Conservation (phyloP, 1,284 basidiomycete genomes). For the Melampsora americana region DNA sequence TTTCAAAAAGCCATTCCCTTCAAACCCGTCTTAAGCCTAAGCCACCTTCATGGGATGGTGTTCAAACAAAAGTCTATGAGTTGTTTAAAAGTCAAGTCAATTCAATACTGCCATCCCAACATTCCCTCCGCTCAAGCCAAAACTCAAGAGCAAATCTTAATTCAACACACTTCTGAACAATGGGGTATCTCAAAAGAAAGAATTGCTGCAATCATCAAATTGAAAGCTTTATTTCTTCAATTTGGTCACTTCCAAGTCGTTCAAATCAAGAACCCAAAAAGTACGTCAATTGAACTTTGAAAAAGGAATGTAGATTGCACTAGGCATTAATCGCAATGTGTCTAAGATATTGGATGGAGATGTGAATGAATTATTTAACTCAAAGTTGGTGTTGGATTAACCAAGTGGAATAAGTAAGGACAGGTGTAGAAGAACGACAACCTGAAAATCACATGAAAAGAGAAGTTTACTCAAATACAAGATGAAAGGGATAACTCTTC, state of each 20-base stretch:
- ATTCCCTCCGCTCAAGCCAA: slow-evolving; percentile 20
- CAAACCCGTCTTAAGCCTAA: slow-evolving; percentile 77
- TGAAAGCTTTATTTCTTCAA: slow-evolving; percentile 71
- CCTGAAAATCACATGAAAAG: no score
- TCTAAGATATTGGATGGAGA: slow-evolving; percentile 3
- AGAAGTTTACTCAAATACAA: no score
- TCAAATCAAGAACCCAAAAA: slow-evolving; percentile 10
- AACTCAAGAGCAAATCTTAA: slow-evolving; percentile 51
- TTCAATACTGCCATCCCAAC: neutral
- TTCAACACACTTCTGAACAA: slow-evolving; percentile 60
- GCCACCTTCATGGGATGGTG: slow-evolving; percentile 65
- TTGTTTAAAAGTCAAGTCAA: slow-evolving; percentile 53
- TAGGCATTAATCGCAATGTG: slow-evolving; percentile 6
- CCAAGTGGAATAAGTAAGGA: neutral
- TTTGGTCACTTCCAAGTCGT: slow-evolving; percentile 57
- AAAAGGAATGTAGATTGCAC: slow-evolving; percentile 30
- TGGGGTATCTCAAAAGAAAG: slow-evolving; percentile 73
- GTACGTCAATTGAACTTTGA: slow-evolving; percentile 29
- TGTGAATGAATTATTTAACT: slow-evolving; percentile 19
- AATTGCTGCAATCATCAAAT: slow-evolving; percentile 70
- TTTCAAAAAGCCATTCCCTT: slow-evolving; percentile 64
- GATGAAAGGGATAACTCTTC: no score
- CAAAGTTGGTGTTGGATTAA: neutral
- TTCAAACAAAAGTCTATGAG: slow-evolving; percentile 57
- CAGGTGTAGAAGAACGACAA: no score